phyloP scores from a whole-genome alignment of 2,329 filamentous ascomycete species.

The Sclerotinia glacialis region DNA sequence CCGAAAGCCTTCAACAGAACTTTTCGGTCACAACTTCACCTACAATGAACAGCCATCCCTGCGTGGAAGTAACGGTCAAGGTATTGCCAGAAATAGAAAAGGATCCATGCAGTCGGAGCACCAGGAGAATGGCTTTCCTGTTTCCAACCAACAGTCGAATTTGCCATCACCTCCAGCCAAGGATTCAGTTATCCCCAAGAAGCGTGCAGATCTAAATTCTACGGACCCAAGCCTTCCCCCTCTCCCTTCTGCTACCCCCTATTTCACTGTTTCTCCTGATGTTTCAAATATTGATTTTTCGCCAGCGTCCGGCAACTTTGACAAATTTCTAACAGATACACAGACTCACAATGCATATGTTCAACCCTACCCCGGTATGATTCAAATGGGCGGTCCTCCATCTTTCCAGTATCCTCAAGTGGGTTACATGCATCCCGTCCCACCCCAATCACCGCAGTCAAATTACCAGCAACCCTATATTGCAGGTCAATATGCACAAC shows the following conservation, averaged over 20 bases:
- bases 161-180: constrained; percentile 12
- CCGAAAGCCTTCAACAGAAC: constrained; percentile 33
- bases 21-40: constrained; percentile 32
- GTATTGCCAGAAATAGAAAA: constrained; percentile 28
- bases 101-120: constrained; percentile 27
- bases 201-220: constrained; percentile 14
- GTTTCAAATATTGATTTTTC: constrained; percentile 55
- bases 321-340: constrained; percentile 57
- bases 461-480: constrained; percentile 47
- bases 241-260: constrained; percentile 36
- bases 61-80: constrained; percentile 28
- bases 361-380: constrained; percentile 48
- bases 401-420: constrained; percentile 46
- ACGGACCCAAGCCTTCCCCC: constrained; percentile 27
- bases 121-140: constrained; percentile 27
- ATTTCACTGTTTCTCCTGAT: constrained; percentile 27
- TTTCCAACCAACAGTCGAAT: constrained; percentile 24
- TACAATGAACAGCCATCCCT: constrained; percentile 29
- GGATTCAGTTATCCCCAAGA: constrained; percentile 19
- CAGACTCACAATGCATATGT: constrained; percentile 53
- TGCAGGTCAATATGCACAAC: constrained; percentile 42
- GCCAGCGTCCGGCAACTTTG: constrained; percentile 67
- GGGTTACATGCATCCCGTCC: constrained; percentile 48
- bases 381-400: constrained; percentile 43
- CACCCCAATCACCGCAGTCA: constrained; percentile 47